Conservation (phyloP, 805 yeast genomes). For the Myxozyma sirexii region DNA sequence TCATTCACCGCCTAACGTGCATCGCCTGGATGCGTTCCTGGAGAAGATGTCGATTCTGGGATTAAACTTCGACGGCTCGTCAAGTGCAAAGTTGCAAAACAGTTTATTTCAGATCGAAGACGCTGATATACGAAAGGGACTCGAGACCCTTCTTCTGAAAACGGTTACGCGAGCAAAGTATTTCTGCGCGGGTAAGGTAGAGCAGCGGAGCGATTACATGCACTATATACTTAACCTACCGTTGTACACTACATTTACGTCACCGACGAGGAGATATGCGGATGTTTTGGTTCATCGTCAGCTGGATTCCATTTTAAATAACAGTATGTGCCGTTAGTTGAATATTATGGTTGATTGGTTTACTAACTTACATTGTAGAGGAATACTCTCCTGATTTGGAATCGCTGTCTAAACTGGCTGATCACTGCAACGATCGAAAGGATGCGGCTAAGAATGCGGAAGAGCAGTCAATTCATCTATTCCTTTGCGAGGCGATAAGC, state of each 20-base stretch:
- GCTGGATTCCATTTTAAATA: constrained; percentile 63
- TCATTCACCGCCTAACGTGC: constrained; percentile 80
- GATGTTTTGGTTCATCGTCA: constrained; percentile 93
- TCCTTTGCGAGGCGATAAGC: constrained; percentile 80
- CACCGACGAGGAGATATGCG: constrained; percentile 89
- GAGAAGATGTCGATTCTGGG: constrained; percentile 60
- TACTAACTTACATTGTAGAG: constrained; percentile 1
- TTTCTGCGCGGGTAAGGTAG: constrained; percentile 83
- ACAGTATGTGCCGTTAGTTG: constrained; percentile 36
- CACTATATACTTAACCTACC: constrained; percentile 85
- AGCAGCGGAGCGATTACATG: constrained; percentile 65
- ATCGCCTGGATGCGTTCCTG: constrained; percentile 77
- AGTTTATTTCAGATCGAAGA: constrained; percentile 69
- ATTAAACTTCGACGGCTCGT: constrained; percentile 69
- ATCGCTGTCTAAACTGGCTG: constrained; percentile 77
- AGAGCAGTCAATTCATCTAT: constrained; percentile 88
- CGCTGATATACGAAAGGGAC: constrained; percentile 63
- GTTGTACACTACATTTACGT: constrained; percentile 88
- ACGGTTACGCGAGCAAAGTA: constrained; percentile 85
- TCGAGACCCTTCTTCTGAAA: constrained; percentile 78
- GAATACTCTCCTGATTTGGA: constrained; percentile 45
- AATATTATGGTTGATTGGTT: background rate
- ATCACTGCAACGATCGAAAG: constrained; percentile 91
- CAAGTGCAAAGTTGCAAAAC: constrained; percentile 68
- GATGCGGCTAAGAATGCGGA: constrained; percentile 93